A percentile compares a stretch with the other conserved stretches of the same genome.
These are phyloP conservation scores for Phytopythium aichiense DNA, from an alignment of 352 stramenopile genomes.

Conservation along the genomic window DNA sequence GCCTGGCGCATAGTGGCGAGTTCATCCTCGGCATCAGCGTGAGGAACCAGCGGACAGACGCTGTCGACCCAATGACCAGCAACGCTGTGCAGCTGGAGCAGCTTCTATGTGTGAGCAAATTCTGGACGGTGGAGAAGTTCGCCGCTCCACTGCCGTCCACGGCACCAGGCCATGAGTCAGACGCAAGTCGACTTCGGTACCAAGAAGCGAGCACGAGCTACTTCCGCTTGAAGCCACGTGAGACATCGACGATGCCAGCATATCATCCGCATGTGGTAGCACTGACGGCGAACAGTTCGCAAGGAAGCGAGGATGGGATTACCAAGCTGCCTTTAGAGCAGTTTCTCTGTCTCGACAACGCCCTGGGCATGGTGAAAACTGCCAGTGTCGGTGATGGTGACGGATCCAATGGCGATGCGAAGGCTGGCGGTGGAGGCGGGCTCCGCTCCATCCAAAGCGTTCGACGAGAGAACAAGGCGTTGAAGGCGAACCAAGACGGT, in stretches of 20 bases:
- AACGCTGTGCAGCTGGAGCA: constrained; percentile 42
- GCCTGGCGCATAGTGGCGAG: constrained; percentile 52
- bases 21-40: constrained; percentile 76
- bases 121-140: constrained; percentile 58
- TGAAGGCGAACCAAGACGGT: constrained; percentile 19
- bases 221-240: constrained; percentile 51
- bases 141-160: constrained; percentile 4
- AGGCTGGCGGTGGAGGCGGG: constrained; percentile 30
- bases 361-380: constrained; percentile 24
- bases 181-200: constrained; percentile 44
- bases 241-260: neutral
- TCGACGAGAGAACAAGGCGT: constrained; percentile 76
- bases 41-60: constrained; percentile 42
- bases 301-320: constrained; percentile 13
- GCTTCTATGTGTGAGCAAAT: constrained; percentile 57
- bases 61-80: constrained; percentile 18
- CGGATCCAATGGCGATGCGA: constrained; percentile 15
- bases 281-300: constrained; percentile 9
- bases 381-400: constrained; percentile 2
- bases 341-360: constrained; percentile 76
- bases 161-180: constrained; percentile 10
- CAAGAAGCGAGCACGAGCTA: constrained; percentile 78
- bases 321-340: constrained; percentile 48
- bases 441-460: constrained; percentile 87
- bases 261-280: constrained; percentile 18